phyloP scores from a whole-genome alignment of 2,329 filamentous ascomycete genomes.

The Talaromyces albobiverticillius region DNA sequence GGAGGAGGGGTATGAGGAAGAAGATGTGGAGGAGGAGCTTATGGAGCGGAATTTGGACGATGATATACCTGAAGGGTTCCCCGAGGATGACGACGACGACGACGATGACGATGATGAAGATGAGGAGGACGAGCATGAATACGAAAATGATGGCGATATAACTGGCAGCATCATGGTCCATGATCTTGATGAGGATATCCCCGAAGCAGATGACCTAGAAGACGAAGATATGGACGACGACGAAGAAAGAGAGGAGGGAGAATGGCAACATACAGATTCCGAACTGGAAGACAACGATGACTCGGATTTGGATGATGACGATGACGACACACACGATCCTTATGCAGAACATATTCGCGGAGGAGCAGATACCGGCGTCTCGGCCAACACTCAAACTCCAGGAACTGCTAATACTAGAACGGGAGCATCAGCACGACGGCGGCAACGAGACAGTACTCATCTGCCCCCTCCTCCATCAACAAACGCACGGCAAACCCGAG shows the following conservation, averaged over 20 bases:
- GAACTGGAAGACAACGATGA: slow-evolving; percentile 59
- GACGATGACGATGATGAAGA: slow-evolving; percentile 43
- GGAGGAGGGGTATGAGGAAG: slow-evolving; percentile 49
- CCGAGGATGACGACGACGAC: slow-evolving; percentile 43
- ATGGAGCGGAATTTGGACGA: slow-evolving; percentile 67
- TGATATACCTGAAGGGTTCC: slow-evolving; percentile 65
- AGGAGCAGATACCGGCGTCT: neutral
- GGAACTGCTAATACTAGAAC: slow-evolving; percentile 23
- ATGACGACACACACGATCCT: slow-evolving; percentile 29
- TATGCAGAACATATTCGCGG: slow-evolving; percentile 26
- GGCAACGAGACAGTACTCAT: neutral
- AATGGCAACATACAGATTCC: slow-evolving; percentile 76
- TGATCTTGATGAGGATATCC: slow-evolving; percentile 70
- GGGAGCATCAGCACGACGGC: neutral
- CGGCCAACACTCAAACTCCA: slow-evolving; percentile 27
- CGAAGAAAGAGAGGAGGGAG: slow-evolving; percentile 50
- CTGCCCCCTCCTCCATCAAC: slow-evolving; percentile 26
- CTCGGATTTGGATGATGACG: slow-evolving; percentile 40
- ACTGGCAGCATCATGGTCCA: slow-evolving; percentile 62
- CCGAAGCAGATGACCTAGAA: slow-evolving; percentile 49
- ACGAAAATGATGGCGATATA: slow-evolving; percentile 63
- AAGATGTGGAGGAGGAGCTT: slow-evolving; percentile 47
- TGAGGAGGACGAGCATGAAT: slow-evolving; percentile 38
- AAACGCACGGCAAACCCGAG: slow-evolving; percentile 22
- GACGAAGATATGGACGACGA: slow-evolving; percentile 47